A percentile compares a stretch with the other conserved stretches of the same genome.
Conservation (phyloP, 441 rosid genomes). For the Arabidopsis lyrata region DNA sequence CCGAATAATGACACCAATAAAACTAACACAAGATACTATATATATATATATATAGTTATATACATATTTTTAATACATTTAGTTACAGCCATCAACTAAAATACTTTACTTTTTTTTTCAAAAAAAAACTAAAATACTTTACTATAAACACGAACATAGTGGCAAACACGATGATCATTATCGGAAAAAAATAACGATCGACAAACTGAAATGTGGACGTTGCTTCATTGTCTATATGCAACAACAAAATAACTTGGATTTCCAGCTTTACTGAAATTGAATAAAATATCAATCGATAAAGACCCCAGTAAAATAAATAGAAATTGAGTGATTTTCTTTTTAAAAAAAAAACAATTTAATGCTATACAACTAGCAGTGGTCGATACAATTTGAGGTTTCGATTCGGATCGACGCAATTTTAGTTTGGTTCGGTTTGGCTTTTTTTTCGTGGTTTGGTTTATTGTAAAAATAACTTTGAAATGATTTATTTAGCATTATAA, state of each 20-base stretch:
- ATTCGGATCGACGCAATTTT: no score
- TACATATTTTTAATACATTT: constrained; percentile 2
- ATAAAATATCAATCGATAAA: not conserved
- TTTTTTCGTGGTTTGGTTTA: no score
- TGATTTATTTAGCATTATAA: no score
- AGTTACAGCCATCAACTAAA: constrained; percentile 1
- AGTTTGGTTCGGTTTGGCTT: no score
- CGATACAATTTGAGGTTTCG: no score
- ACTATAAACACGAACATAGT: not conserved
- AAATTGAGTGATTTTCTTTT: no score
- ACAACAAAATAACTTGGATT: constrained; percentile 26
- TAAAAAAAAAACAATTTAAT: no score
- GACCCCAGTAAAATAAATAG: not conserved
- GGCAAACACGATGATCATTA: constrained; percentile 5
- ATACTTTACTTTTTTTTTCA: not conserved
- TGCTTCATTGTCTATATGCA: constrained; percentile 29
- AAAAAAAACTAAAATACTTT: not conserved
- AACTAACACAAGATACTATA: no score
- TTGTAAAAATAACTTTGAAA: no score
- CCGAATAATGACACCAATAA: no score
- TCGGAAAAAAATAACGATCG: not conserved
- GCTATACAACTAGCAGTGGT: no score
- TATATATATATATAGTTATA: no score
- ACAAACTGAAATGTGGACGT: constrained; percentile 8
- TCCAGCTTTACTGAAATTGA: not conserved